These are phyloP conservation scores for Gypsophila paniculata DNA, from an alignment of 179 eudicot species.

Conservation along the genomic window DNA sequence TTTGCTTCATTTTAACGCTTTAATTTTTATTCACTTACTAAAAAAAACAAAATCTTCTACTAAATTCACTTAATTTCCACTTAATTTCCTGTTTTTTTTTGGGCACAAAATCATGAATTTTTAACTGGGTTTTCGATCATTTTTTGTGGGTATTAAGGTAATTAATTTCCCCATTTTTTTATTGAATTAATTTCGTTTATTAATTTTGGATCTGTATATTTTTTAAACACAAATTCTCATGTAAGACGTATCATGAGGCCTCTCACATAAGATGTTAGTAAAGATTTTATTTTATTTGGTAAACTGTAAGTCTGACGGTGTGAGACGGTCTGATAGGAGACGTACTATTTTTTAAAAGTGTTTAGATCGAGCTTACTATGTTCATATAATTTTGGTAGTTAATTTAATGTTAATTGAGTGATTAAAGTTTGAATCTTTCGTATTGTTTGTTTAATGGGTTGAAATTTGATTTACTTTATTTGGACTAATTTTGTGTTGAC, in stretches of 20 bases:
- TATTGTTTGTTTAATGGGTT: slow-evolving; percentile 13
- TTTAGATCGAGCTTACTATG: slow-evolving; percentile 21
- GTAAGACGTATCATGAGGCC: too few relatives aligned
- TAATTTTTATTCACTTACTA: slow-evolving; percentile 19
- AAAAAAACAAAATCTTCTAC: not conserved
- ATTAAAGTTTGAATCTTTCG: slow-evolving; percentile 17
- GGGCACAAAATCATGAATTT: too few relatives aligned
- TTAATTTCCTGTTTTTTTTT: not conserved
- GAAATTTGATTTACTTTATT: not conserved
- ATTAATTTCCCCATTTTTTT: slow-evolving; percentile 13
- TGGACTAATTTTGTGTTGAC: not conserved
- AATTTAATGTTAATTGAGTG: slow-evolving; percentile 1
- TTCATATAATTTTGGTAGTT: not conserved
- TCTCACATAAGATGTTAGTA: too few relatives aligned
- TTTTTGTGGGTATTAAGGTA: slow-evolving; percentile 31
- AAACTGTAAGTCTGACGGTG: too few relatives aligned
- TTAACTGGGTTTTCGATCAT: slow-evolving; percentile 5
- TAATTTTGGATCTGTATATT: slow-evolving; percentile 27
- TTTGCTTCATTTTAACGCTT: slow-evolving; percentile 23
- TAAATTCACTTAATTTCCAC: slow-evolving; percentile 11
- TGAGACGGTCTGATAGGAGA: too few relatives aligned
- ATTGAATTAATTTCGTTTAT: not conserved
- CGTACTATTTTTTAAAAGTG: slow-evolving; percentile 9
- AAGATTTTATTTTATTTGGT: too few relatives aligned
- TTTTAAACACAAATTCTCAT: too few relatives aligned